These are phyloP conservation scores for Pleurotus salmoneostramineus DNA, from an alignment of 768 basidiomycete species.

Conservation along the genomic window DNA sequence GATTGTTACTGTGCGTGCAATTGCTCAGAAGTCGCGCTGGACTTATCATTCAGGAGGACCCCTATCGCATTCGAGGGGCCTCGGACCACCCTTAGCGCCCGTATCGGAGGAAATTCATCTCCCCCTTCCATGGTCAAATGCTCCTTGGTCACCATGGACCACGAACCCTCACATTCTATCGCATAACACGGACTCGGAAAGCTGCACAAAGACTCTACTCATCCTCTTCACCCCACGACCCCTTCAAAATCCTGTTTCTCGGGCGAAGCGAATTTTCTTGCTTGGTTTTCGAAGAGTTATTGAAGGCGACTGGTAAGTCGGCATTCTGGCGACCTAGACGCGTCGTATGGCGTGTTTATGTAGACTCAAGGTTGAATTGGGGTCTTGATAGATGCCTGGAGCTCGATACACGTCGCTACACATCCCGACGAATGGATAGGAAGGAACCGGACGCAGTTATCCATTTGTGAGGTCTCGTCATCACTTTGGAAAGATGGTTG, in stretches of 20 bases:
- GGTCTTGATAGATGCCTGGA: slow-evolving; percentile 67
- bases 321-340: background rate
- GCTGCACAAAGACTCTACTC: background rate
- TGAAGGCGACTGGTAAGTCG: slow-evolving; percentile 54
- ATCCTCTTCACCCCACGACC: background rate
- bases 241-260: slow-evolving; percentile 81
- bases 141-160: slow-evolving; percentile 1
- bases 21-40: no score
- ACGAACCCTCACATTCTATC: background rate
- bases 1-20: no score
- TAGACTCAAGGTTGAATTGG: no score
- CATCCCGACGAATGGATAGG: slow-evolving; percentile 65
- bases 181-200: background rate
- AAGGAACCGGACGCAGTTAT: slow-evolving; percentile 52
- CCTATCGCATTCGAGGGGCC: no score
- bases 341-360: slow-evolving; percentile 8
- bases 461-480: slow-evolving; percentile 45
- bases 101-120: background rate
- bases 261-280: slow-evolving; percentile 91
- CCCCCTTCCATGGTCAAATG: background rate
- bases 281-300: slow-evolving; percentile 59
- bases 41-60: no score
- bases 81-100: no score
- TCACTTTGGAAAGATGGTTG: background rate
- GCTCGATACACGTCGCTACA: slow-evolving; percentile 61